Percentiles rank a stretch among this genome's conserved stretches.
These are phyloP conservation scores for Suhomyces coccinellae DNA, from an alignment of 1,139 yeast species.

Conservation along the genomic window DNA sequence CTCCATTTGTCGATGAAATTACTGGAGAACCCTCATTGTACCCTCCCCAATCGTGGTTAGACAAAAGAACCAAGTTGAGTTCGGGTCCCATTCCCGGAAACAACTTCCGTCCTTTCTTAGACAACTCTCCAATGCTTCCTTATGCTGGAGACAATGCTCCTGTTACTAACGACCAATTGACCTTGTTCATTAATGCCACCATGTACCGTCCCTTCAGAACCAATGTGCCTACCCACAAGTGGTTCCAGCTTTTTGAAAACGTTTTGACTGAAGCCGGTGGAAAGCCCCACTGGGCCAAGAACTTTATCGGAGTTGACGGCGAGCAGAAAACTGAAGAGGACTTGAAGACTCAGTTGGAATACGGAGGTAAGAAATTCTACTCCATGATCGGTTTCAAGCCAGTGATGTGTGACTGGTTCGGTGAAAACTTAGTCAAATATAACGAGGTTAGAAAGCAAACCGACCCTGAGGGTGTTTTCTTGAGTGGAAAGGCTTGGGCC, in stretches of 20 bases:
- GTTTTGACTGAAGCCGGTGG: conserved; percentile 79
- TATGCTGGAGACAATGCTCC: conserved; percentile 49
- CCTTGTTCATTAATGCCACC: conserved; percentile 88
- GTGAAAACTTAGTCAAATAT: conserved; percentile 62
- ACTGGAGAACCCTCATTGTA: conserved; percentile 49
- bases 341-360: conserved; percentile 37
- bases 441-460: conserved; percentile 60
- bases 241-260: conserved; percentile 84
- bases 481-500: conserved; percentile 79
- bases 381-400: conserved; percentile 80
- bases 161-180: conserved; percentile 75
- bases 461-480: conserved; percentile 82
- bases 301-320: conserved; percentile 70
- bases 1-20: conserved; percentile 40
- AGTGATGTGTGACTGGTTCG: conserved; percentile 76
- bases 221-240: conserved; percentile 70
- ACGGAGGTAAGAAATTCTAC: conserved; percentile 56
- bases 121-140: conserved; percentile 67
- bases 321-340: conserved; percentile 39
- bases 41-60: conserved; percentile 44
- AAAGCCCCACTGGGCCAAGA: conserved; percentile 99
- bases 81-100: conserved; percentile 85
- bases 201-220: conserved; percentile 90
- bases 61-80: conserved; percentile 36
- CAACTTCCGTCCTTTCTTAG: conserved; percentile 74